These are phyloP conservation scores for Aspergillus sp. DNA, from an alignment of 2,329 filamentous ascomycete genomes.

Conservation along the genomic window DNA sequence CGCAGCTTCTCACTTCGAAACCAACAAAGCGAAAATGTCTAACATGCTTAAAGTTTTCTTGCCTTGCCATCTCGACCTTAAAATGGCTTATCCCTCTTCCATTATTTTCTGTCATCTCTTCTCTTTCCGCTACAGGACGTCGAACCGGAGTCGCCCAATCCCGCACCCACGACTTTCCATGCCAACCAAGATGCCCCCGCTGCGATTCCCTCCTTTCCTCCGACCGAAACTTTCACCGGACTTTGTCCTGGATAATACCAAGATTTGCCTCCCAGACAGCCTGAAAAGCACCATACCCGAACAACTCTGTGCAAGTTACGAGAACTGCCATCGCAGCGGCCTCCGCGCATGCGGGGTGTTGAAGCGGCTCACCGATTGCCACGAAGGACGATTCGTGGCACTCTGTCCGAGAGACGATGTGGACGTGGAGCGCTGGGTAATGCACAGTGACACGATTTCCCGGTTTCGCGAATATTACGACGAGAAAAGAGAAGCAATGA, in stretches of 20 bases:
- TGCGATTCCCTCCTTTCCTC: neutral
- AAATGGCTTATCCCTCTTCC: neutral
- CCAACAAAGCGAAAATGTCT: neutral
- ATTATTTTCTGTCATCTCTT: neutral
- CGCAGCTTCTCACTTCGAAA: neutral
- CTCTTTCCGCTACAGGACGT: neutral
- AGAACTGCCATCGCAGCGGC: neutral
- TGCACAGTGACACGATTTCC: neutral
- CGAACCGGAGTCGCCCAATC: neutral
- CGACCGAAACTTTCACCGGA: neutral
- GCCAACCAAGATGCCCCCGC: too few relatives aligned
- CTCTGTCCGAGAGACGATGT: neutral
- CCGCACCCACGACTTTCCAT: too few relatives aligned
- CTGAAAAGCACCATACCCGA: neutral
- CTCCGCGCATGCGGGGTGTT: neutral
- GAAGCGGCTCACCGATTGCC: neutral
- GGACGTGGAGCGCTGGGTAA: neutral
- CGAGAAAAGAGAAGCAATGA: neutral
- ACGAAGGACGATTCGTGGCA: neutral
- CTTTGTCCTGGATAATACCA: neutral
- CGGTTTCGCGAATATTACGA: neutral
- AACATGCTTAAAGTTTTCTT: neutral
- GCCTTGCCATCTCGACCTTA: neutral
- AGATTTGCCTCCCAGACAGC: neutral
- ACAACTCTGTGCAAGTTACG: neutral